Evolutionary conservation across 2,329 filamentous ascomycete genomes (phyloP), one percentile per base, ranked within the genome.

Genomic region (Ilyonectria sp.): DNA sequence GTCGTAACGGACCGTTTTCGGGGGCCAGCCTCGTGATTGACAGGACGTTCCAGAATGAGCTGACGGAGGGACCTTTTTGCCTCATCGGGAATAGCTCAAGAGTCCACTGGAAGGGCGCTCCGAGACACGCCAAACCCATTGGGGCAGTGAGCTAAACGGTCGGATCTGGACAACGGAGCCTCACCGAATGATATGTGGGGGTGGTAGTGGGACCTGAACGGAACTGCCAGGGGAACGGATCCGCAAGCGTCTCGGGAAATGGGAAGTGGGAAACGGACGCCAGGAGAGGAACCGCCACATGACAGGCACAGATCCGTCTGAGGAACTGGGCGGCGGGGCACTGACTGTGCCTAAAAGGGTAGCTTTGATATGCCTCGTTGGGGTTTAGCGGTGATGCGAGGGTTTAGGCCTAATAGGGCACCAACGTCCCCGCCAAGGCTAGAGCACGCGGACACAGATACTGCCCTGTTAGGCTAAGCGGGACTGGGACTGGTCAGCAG

Each of bases 401-500:
- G 3, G 35, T 60, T 67, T 74, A 75, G 59, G 47, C 66, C 31
- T 19, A 17, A 68, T 68, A 15, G 61, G 60, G 67, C 9, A 68
- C 60, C 53, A 43, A 53, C 29, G 57, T 54, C 59, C 53, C 71
- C 65, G 55, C 70, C 56, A 55, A 58, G 47, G 47, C 11, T 3
- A 26, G 69, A 67, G 71, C 73, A 75, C 66, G 68, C 62, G 69
- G 69, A 63, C 65, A 60, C 43, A 66, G 74, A 64, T 73, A 72
- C 63, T 71, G 61, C 74, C 74, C 63, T 53, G 72, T 75, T 68
- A 65, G 67, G 73, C 58, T 64, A 75, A 71, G 74, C 65, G 60
- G 62, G 56, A 63, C 66, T 71, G 60, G 67, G 53, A 70, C 65
- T 71, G 73, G 74, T 75, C 74, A 75, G 68, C 74, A 75, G 73